Base-by-base conservation (phyloP, 441 rosid genomes). In the Oxalis stricta region DNA sequence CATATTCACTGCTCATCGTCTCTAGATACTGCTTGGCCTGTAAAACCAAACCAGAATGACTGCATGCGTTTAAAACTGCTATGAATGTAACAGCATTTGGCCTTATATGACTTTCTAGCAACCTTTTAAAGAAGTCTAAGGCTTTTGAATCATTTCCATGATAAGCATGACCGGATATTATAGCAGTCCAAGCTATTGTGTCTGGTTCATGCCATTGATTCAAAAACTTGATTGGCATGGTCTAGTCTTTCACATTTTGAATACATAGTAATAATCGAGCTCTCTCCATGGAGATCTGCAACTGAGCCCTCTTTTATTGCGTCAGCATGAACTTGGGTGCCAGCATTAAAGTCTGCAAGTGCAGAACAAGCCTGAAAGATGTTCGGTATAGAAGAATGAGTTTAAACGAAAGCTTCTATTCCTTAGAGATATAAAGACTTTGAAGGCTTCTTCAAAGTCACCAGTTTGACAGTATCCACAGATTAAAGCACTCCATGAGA, bases 151-250 rank as follows among this genome's bases (percentile, higher is more conserved):
- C 82, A 50, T 63, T 67, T 37, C 82, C 85, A 34, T 72, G 76
- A 55, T 71, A 65, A 12, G 82, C 75, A 55, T 64, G 60, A 24
- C 77, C 82, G 14, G 77, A 72, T 34, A 77, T 59, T 32, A 69
- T 62, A 12, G 85, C 75, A 0, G 82, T 74, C 82, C 85, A 77
- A 35, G 75, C 75, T 44, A 77, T 73, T 16, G 66, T 70, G 35
- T 77, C 85, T 1, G 85, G 77, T 18, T 60, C 51, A 22, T 44
- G n/a, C 53, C 44, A 77, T 69, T 10, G 61, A 67, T 31, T 59
- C 50, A 33, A 77, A 77, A 41, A 66, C 75, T 50, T 29, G 66
- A 53, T 21, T 13, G 13, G 85, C 85, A 46, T 69, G 53, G 40
- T 68, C 68, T 43, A 68, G 51, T 70, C 65, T 67, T 16, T 72